Base-by-base conservation (phyloP, 2,329 filamentous ascomycete species). In the Thielaviopsis punctulata region DNA sequence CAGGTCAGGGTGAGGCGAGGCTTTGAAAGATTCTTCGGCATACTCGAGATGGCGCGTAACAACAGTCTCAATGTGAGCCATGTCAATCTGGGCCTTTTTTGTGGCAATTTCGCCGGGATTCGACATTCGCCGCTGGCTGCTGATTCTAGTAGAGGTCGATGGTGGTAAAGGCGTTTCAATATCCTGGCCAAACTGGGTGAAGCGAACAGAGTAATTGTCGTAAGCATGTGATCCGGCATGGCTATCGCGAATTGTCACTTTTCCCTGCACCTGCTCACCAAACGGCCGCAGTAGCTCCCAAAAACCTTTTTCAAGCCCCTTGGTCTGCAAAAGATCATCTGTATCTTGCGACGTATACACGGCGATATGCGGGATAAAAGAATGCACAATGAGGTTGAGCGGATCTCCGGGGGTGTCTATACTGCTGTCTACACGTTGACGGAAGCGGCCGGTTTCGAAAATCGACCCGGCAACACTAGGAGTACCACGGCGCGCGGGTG, bases 151-250 rank as follows among this genome's bases (percentile, higher is more conserved):
- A 8, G 52, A 49, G 27, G 63, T 62, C 6, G 62, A 60, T 12
- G 61, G 59, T 9, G 68, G 64, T 50, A 75, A 71, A 1, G 73
- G 72, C 48, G 69, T 65, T 58, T 77, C 74, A 15, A 79, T 62
- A 21, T 73, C 70, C 57, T 76, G 71, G 1, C 79, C 80, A 52
- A 93, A 77, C 54, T 79, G 76, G 4, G 84, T 80, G 64, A 98
- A 95, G 52, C 87, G 82, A 54, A 98, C 76, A 1, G 86, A 83
- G 65, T 88, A 98, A 64, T 96, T 88, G 52, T 95, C 90, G 69
- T 84, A 90, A 39, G 79, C 77, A 62, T 80, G 80, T 62, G 87
- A 89, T 44, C 82, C 78, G 8, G 92, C 90, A 59, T 86, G 80
- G 62, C 89, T 95, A 66, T 98, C 92, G 60, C 92, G 74, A 52